Conservation (phyloP, 148 eudicot genomes). For the Nepenthes mirabilis region DNA sequence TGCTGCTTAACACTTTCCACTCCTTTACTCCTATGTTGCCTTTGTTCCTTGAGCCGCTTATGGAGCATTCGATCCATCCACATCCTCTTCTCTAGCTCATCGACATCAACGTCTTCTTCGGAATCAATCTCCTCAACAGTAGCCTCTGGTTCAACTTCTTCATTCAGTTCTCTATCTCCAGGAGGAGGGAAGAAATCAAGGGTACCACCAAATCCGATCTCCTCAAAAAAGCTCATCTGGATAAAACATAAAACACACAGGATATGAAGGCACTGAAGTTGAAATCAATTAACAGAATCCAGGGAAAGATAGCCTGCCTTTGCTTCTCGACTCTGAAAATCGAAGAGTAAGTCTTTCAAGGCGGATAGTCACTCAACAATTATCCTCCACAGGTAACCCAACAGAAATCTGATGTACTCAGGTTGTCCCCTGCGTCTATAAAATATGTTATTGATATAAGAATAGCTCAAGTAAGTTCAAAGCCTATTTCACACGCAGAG, state of each 20-base stretch:
- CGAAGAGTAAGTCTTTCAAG: no score
- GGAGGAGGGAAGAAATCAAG: not conserved
- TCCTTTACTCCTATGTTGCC: not conserved
- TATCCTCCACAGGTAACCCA: no score
- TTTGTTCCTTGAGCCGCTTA: not conserved
- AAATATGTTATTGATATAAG: no score
- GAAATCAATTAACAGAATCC: no score
- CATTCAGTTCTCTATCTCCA: not conserved
- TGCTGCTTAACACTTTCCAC: not conserved
- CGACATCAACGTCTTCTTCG: not conserved
- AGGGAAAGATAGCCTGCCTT: no score
- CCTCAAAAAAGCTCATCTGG: not conserved
- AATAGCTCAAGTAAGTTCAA: no score
- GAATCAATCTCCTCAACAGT: not conserved
- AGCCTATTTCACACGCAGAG: no score
- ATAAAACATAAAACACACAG: not conserved
- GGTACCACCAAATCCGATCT: not conserved
- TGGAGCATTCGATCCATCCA: not conserved
- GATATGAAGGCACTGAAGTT: no score
- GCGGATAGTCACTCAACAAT: no score
- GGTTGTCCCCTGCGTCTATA: no score
- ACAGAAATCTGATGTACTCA: no score
- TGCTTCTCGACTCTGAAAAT: no score
- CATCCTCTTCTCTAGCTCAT: slow-evolving; percentile 1
- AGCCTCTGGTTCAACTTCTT: slow-evolving; percentile 2